Evolutionary conservation across 495 filamentous ascomycete species (phyloP).

Genomic region (Hypoxylon intermedium): DNA sequence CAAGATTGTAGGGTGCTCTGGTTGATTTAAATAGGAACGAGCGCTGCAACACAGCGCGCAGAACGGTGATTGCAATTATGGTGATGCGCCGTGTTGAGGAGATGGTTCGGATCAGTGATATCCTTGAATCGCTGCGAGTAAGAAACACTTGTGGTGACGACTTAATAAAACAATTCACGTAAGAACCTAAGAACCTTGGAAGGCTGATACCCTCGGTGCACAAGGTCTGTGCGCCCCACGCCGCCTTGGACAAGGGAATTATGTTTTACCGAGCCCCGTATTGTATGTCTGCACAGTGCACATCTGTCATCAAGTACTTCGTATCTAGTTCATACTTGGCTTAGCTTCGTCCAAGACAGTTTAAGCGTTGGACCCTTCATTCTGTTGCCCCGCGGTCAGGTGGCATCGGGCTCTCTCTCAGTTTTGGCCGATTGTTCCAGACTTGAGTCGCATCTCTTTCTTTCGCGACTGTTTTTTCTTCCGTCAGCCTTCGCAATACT

Average conservation of each 20-base stretch:
- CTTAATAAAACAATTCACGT: slow-evolving; percentile 36
- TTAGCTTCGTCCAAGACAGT: too few relatives aligned
- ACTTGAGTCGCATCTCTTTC: slow-evolving; percentile 6
- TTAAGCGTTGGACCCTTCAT: slow-evolving; percentile 15
- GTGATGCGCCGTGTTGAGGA: neutral
- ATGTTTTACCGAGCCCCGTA: slow-evolving; percentile 30
- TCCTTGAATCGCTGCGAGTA: slow-evolving; percentile 24
- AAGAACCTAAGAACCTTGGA: too few relatives aligned
- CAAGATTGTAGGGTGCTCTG: neutral
- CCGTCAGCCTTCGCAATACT: slow-evolving; percentile 3
- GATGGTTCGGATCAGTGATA: slow-evolving; percentile 16
- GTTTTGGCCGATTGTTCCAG: slow-evolving; percentile 7
- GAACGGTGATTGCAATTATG: neutral
- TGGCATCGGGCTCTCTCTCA: neutral
- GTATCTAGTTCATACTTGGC: too few relatives aligned
- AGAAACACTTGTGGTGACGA: slow-evolving; percentile 21
- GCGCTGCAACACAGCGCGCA: neutral
- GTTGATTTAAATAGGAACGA: neutral
- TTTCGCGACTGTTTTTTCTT: slow-evolving; percentile 21
- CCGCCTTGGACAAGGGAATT: slow-evolving; percentile 14
- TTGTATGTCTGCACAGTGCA: too few relatives aligned
- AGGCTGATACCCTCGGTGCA: slow-evolving; percentile 1
- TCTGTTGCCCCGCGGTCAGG: slow-evolving; percentile 23
- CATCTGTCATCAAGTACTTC: too few relatives aligned
- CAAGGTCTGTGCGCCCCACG: too few relatives aligned